Evolutionary conservation across 2,329 filamentous ascomycete species (phyloP).

Genomic region (Fusarium scirpi): DNA sequence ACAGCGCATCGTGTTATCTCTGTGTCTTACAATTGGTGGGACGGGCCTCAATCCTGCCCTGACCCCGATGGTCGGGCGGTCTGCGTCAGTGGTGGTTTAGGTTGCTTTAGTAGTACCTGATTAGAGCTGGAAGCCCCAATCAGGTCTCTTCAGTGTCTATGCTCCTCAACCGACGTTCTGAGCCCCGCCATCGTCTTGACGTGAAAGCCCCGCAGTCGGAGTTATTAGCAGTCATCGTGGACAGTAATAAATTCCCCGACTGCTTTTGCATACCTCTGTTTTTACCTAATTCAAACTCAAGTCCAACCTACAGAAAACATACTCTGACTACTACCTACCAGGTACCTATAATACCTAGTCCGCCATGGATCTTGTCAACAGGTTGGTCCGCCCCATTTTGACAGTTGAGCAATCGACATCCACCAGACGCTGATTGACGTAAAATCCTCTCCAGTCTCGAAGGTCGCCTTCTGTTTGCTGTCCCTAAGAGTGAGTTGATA

Average conservation of each 20-base stretch:
- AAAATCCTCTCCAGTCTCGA: conserved; percentile 72
- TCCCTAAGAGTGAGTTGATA: conserved; percentile 90
- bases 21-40: conserved; percentile 38
- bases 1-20: conserved; percentile 40
- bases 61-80: conserved; percentile 25
- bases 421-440: conserved; percentile 35
- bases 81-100: conserved; percentile 12
- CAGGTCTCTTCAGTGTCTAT: conserved; percentile 14
- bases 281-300: conserved; percentile 25
- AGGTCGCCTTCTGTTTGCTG: conserved; percentile 92
- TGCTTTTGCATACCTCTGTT: conserved; percentile 15
- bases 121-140: conserved; percentile 24
- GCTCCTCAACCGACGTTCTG: conserved; percentile 20
- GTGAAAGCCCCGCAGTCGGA: conserved; percentile 45
- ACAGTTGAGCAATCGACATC: conserved; percentile 2
- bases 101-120: conserved; percentile 32
- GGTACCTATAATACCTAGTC: conserved; percentile 9
- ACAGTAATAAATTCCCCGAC: conserved; percentile 42
- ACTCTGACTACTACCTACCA: conserved; percentile 3
- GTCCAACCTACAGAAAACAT: not conserved
- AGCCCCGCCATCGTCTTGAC: conserved; percentile 44
- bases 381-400: conserved; percentile 54
- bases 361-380: conserved; percentile 66
- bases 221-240: conserved; percentile 41
- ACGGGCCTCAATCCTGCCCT: not conserved